Evolutionary conservation across 768 basidiomycete species (phyloP), one percentile per base, ranked within the genome.

Genomic region (Trametes gibbosa): DNA sequence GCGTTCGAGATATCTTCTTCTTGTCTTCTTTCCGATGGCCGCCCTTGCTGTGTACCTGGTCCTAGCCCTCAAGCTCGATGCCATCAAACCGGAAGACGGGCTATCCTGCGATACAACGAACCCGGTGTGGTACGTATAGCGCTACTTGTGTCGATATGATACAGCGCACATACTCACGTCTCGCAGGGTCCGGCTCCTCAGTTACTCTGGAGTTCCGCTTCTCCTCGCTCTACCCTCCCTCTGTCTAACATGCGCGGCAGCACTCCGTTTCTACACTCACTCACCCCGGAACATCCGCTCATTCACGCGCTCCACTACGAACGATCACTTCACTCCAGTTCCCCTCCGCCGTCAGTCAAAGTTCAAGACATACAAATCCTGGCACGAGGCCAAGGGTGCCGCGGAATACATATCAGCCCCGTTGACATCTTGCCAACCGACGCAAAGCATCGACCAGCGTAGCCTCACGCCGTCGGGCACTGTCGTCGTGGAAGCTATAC

Each of bases 181-280:
- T 46, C 23, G 1, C 53, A 88, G 87, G 87, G 76, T 82, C 29
- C 82, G 86, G 45, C 78, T 87, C 55, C 63, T 85, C n/a, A 81
- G 82, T 39, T 87, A 86, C 63, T 80, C 85, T 13, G 87, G 85
- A 7, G 66, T 78, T 7, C 79, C 85, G 0, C 74, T 85, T 56
- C 53, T 82, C 42, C 68, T 83, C 10, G 72, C 77, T 3, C 67
- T 85, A 16, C 86, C 86, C 2, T 80, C 79, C 47, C 69, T 84
- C 40, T 71, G 77, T 60, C 68, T 85, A 13, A 83, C 84, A 4
- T 68, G 77, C 24, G 67, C 34, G 78, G 80, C n/a, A 69, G 79
- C 48, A 45, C 73, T 35, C 75, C 59, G 48, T 19, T 64, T 45
- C 58, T 53, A 58, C 56, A 35, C 50, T 54, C 61, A 50, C 49